Evolutionary conservation across 768 basidiomycete species (phyloP).

Genomic region (Pleurotus tuber-regium): DNA sequence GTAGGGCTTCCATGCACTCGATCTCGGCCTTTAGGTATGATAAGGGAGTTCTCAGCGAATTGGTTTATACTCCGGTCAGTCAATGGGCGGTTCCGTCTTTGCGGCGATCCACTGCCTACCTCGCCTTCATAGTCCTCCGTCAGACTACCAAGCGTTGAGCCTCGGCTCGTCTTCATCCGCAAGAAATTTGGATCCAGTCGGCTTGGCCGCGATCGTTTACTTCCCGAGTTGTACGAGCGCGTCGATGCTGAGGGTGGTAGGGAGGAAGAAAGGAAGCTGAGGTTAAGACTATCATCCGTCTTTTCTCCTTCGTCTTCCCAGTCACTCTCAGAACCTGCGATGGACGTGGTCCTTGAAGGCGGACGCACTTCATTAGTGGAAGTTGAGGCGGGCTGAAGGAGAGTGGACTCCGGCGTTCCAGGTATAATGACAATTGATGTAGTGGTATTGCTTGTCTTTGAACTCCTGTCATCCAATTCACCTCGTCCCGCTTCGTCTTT

Average conservation of each 20-base stretch:
- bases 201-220: slow-evolving; percentile 57
- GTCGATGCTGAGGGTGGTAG: slow-evolving; percentile 35
- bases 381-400: slow-evolving; percentile 20
- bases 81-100: slow-evolving; percentile 41
- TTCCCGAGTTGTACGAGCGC: slow-evolving; percentile 21
- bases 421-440: slow-evolving; percentile 31
- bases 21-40: slow-evolving; percentile 39
- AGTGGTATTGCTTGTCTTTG: slow-evolving; percentile 20
- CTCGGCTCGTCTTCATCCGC: slow-evolving; percentile 42
- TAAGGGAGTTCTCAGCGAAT: slow-evolving; percentile 26
- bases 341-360: slow-evolving; percentile 42
- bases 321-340: slow-evolving; percentile 75
- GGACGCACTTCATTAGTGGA: slow-evolving; percentile 26
- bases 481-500: slow-evolving; percentile 84
- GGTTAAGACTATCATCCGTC: slow-evolving; percentile 72
- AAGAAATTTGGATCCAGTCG: slow-evolving; percentile 72
- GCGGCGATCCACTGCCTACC: slow-evolving; percentile 20
- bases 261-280: slow-evolving; percentile 49
- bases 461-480: slow-evolving; percentile 63
- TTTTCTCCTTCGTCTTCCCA: slow-evolving; percentile 90
- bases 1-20: slow-evolving; percentile 39
- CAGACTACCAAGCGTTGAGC: slow-evolving; percentile 56
- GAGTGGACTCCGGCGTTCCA: slow-evolving; percentile 34
- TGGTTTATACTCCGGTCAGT: slow-evolving; percentile 70
- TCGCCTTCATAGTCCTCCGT: slow-evolving; percentile 68